Conservation (phyloP, 371 early-diverging fungal species). For the Apophysomyces ossiformis region DNA sequence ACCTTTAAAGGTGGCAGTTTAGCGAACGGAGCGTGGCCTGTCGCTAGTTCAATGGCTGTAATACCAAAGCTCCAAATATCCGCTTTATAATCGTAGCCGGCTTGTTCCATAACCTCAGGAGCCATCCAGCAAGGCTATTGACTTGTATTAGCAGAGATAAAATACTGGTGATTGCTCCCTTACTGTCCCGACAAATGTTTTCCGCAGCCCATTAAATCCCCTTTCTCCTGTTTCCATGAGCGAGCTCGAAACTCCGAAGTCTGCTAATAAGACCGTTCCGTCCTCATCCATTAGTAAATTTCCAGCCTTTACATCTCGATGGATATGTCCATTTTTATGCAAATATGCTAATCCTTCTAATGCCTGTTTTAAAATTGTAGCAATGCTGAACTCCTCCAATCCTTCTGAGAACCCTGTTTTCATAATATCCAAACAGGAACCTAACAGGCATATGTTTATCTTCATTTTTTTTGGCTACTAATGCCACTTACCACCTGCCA, state of each 20-base stretch:
- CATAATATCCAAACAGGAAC: constrained; percentile 89
- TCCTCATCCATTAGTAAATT: constrained; percentile 85
- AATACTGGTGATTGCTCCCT: constrained; percentile 3
- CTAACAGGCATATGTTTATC: constrained; percentile 14
- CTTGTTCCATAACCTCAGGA: constrained; percentile 68
- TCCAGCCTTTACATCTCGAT: constrained; percentile 91
- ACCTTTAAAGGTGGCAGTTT: constrained; percentile 83
- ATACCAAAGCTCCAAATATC: constrained; percentile 92
- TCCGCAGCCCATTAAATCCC: constrained; percentile 57
- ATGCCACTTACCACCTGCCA: constrained; percentile 62
- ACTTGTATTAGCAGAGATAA: not conserved
- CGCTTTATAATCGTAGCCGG: constrained; percentile 81
- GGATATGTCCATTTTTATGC: constrained; percentile 87
- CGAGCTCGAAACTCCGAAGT: constrained; percentile 88
- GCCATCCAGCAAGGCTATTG: constrained; percentile 83
- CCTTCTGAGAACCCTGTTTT: constrained; percentile 80
- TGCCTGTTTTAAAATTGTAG: constrained; percentile 84
- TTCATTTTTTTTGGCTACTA: not conserved
- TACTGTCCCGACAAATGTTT: constrained; percentile 71
- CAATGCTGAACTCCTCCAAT: constrained; percentile 80
- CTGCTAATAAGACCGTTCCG: constrained; percentile 84
- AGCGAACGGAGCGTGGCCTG: constrained; percentile 87
- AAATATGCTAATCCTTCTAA: constrained; percentile 86
- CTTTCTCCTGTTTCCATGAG: constrained; percentile 79
- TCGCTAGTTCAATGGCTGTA: constrained; percentile 81